Base-by-base conservation (phyloP, 805 yeast genomes). In the Saturnispora serradocipensis region DNA sequence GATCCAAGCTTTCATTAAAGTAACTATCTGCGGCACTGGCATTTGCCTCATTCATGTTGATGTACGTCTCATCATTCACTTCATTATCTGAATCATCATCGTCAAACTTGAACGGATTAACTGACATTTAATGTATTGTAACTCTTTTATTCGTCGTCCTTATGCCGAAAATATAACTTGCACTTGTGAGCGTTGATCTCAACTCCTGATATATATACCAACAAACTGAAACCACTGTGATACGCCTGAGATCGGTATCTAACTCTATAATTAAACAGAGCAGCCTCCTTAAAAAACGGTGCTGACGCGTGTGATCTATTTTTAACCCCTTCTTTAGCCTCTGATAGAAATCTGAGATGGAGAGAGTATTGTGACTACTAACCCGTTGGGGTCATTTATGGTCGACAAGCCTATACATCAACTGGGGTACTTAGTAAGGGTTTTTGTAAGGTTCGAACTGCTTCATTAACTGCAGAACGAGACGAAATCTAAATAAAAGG, bases 31-130 rank as follows among this genome's bases (percentile, higher is more conserved):
- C 1, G 5, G 34, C 4, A 5, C 34, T 30, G 15, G 13, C 34
- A 30, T 10, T 13, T 30, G 34, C 34, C 24, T 38, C 24, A 8
- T 38, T 38, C 42, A 9, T 11, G 8, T 18, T 16, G 16, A 18
- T 18, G 9, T n/a, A 38, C 5, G 24, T 5, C 11, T 38, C 42
- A 38, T 38, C 22, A 13, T 10, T 6, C 13, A 18, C 5, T 22
- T 35, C 50, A 10, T 38, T 24, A 22, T 36, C 34, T 38, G 43
- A 38, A 13, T 46, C 43, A 10, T 39, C 43, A 15, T 39, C 42
- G 35, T 43, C 51, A 43, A 49, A 49, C 15, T 43, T 40, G 15
- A 49, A 49, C n/a, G 51, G 51, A 27, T 49, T 49, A 16, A 32
- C 47, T 6, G 46, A 16, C 51, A 49, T 49, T 15, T 18, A 16